These are phyloP conservation scores for Chrysosporium queenslandicum DNA, from an alignment of 2,329 filamentous ascomycete genomes.

Conservation along the genomic window DNA sequence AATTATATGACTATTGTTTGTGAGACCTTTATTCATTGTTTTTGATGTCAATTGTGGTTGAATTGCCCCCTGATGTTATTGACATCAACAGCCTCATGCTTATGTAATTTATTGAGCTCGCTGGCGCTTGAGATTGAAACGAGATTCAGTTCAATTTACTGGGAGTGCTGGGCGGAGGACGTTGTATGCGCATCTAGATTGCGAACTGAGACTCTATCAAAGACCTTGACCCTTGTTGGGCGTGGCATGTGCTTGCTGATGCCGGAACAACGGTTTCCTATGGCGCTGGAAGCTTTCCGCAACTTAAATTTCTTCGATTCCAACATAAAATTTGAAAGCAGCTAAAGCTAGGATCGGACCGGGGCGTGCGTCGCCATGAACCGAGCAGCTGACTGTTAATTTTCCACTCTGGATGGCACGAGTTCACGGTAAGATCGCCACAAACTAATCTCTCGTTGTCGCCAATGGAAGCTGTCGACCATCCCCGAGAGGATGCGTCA, in stretches of 20 bases:
- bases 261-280: neutral
- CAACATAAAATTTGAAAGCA: too few species aligned
- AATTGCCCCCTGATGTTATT: too few species aligned
- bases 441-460: neutral
- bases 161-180: too few species aligned
- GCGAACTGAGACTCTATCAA: too few species aligned
- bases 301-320: conserved; percentile 6
- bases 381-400: neutral
- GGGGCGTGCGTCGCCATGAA: neutral
- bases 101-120: neutral
- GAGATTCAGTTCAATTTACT: too few species aligned
- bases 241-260: too few species aligned
- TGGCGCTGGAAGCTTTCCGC: neutral
- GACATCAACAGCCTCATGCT: too few species aligned
- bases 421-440: neutral
- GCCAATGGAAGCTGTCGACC: conserved; percentile 22
- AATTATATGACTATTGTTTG: too few species aligned
- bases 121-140: too few species aligned
- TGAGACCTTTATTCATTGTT: too few species aligned
- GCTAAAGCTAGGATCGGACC: neutral
- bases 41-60: too few species aligned
- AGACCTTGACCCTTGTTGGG: neutral
- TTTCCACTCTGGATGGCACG: neutral
- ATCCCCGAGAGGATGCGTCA: conserved; percentile 21
- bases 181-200: too few species aligned